Base-by-base conservation (phyloP, 768 basidiomycete species). In the Melanogaster broomeanus region DNA sequence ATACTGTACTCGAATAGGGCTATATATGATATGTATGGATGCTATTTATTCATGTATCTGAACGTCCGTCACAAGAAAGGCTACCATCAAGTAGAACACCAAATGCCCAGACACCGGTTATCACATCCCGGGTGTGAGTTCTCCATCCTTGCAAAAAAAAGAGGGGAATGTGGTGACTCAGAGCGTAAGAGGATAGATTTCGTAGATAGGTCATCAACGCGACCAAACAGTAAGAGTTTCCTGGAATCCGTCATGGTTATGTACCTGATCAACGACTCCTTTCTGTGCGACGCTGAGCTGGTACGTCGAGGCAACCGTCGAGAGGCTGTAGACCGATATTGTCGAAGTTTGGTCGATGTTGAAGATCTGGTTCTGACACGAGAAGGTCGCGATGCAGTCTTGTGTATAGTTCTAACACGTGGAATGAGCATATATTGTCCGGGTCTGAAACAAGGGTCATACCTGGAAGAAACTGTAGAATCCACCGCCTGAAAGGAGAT, bases 391-490 rank as follows among this genome's bases (percentile, higher is more conserved):
- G 27, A 74, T 53, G 55, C 80, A 81, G 35, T 60, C 48, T 46
- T 74, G 70, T 6, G 54, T 63, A 57, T 74, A 78, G 57, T 76
- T 73, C 70, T 80, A 57, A 31, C 6, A 11, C 9, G 43, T 15
- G n/a, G 12, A 18, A 39, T 53, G 19, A 57, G 44, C 11, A 45
- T 53, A 40, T 8, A 18, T 22, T 49, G 21, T 33, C 19, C 24
- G 6, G 27, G 19, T 16, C 16, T 2, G 27, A 27, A 6, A 12
- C 4, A 10, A 21, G 6, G 18, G 9, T 48, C 61, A 45, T 59
- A 74, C 77, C 61, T 69, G 67, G 77, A 75, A 82, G 68, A 82
- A 82, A 60, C 72, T 77, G 66, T 82, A 82, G 42, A 78, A 64
- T 1, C 80, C 80, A 4, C 73, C 77, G 31, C 79, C 76, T 76